Evolutionary conservation across 805 yeast genomes (phyloP).

Genomic region (Barnettozyma populi): DNA sequence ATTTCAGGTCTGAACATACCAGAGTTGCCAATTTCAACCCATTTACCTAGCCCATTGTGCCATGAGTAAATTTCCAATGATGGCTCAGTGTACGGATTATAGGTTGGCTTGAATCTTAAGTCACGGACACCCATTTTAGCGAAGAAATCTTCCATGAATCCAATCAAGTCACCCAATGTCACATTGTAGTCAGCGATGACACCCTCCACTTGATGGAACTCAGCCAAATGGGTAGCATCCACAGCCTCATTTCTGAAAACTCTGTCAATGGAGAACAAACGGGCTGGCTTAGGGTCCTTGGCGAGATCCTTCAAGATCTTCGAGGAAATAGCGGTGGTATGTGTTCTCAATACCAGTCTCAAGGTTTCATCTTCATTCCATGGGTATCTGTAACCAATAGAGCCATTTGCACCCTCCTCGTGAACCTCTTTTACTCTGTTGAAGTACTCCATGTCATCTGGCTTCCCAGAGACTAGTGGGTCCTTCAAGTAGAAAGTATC

Average conservation of each 20-base stretch:
- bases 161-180: conserved; percentile 93
- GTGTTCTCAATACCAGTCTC: conserved; percentile 92
- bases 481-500: conserved; percentile 97
- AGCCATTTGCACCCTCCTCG: conserved; percentile 84
- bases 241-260: conserved; percentile 99
- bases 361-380: conserved; percentile 92
- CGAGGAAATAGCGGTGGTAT: conserved; percentile 93
- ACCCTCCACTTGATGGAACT: conserved; percentile 99
- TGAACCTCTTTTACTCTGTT: conserved; percentile 78
- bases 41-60: conserved; percentile 89
- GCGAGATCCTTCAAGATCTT: conserved; percentile 85
- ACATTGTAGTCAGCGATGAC: conserved; percentile 94
- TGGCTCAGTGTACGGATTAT: conserved; percentile 99
- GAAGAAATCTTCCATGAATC: conserved; percentile 97
- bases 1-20: conserved; percentile 99
- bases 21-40: conserved; percentile 99
- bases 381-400: conserved; percentile 97
- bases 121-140: conserved; percentile 95
- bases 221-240: conserved; percentile 98
- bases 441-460: conserved; percentile 76
- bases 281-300: conserved; percentile 78
- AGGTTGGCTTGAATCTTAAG: conserved; percentile 96
- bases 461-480: conserved; percentile 75
- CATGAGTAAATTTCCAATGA: conserved; percentile 95
- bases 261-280: conserved; percentile 93